phyloP scores from a whole-genome alignment of 768 basidiomycete genomes.

The Tylopilus rubrobrunneus region DNA sequence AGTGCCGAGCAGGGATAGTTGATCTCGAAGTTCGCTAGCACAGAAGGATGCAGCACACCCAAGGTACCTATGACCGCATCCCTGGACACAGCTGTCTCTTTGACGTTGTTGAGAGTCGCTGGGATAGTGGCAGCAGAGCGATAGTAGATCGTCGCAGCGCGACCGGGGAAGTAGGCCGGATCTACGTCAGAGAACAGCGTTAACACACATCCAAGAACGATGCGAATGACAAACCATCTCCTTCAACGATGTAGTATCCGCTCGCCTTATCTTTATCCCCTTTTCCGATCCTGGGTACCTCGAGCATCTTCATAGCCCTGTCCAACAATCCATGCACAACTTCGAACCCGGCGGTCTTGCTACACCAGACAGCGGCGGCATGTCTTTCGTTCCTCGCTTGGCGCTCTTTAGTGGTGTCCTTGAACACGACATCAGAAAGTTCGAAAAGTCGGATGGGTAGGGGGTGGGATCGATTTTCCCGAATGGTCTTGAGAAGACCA shows the following conservation, averaged over 20 bases:
- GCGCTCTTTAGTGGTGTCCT: conserved; percentile 72
- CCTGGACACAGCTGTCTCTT: conserved; percentile 37
- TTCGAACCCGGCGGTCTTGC: conserved; percentile 96
- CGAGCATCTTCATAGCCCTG: conserved; percentile 93
- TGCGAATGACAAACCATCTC: conserved; percentile 56
- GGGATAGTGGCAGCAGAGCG: conserved; percentile 44
- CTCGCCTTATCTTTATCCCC: conserved; percentile 50
- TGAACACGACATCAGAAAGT: conserved; percentile 87
- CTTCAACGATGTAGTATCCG: conserved; percentile 92
- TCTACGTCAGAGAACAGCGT: conserved; percentile 45
- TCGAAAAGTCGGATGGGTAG: conserved; percentile 95
- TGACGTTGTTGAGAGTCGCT: conserved; percentile 39
- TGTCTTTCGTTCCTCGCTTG: conserved; percentile 86
- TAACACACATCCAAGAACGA: neutral
- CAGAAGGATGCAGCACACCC: conserved; percentile 90
- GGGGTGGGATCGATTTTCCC: conserved; percentile 92
- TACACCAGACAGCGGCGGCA: conserved; percentile 92
- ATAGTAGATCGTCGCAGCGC: conserved; percentile 90
- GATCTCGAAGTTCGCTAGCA: conserved; percentile 91
- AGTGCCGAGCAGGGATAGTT: conserved; percentile 91
- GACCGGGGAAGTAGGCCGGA: conserved; percentile 90
- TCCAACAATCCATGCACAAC: conserved; percentile 93
- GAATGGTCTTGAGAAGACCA: conserved; percentile 92
- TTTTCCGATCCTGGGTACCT: conserved; percentile 73
- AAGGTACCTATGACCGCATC: conserved; percentile 85